Conservation (phyloP, 106 monocot species). For the Dioscorea zingiberensis region DNA sequence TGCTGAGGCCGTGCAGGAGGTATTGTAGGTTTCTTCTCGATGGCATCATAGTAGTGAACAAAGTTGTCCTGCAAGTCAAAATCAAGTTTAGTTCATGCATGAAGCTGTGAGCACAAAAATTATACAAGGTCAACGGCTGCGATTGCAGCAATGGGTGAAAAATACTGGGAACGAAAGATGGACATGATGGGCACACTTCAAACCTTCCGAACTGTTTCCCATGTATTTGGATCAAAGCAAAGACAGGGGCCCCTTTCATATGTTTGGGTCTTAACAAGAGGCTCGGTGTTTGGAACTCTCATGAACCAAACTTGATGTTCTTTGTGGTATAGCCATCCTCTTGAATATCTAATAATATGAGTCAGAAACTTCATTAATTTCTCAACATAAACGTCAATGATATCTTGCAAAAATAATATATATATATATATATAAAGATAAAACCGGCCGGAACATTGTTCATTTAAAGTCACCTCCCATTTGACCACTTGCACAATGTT, state of each 20-base stretch:
- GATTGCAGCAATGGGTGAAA: too few species aligned
- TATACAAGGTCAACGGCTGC: too few species aligned
- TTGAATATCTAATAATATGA: constrained; percentile 22
- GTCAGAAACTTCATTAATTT: neutral
- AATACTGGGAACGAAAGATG: neutral
- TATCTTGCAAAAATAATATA: neutral
- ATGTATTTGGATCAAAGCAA: constrained; percentile 73
- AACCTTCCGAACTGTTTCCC: constrained; percentile 78
- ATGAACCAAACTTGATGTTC: constrained; percentile 66
- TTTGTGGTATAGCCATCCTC: constrained; percentile 88
- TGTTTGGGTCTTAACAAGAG: constrained; percentile 58
- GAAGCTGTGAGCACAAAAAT: neutral
- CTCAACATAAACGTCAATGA: too few species aligned
- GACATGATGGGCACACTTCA: neutral
- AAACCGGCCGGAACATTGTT: too few species aligned
- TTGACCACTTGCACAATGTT: too few species aligned
- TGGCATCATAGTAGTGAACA: constrained; percentile 52
- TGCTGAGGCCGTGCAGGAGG: constrained; percentile 29
- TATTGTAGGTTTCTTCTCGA: constrained; percentile 76
- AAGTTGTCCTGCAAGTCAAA: constrained; percentile 69
- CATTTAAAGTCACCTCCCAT: too few species aligned
- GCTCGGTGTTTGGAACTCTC: constrained; percentile 61
- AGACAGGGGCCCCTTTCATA: constrained; percentile 74
- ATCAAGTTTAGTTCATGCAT: neutral
- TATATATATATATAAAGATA: neutral